A percentile compares a stretch with the other conserved stretches of the same genome.
Conservation (phyloP, 225 moss, liverwort and hornwort genomes). For the Thuidium tamariscinum region DNA sequence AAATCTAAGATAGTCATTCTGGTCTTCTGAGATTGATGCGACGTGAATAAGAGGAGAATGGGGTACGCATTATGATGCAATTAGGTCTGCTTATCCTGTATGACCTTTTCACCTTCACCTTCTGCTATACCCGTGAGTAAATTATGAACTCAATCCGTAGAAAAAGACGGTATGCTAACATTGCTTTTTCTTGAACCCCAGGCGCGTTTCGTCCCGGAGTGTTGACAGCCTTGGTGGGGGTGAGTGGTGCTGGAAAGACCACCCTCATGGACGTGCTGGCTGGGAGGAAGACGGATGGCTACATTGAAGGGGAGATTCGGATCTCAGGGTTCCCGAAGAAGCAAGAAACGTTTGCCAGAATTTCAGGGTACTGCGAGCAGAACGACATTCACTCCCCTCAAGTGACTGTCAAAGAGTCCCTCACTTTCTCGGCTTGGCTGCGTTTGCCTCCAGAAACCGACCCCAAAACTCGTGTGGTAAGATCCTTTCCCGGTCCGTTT, state of each 20-base stretch:
- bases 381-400: conserved; percentile 90
- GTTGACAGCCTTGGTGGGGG: conserved; percentile 61
- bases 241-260: conserved; percentile 92
- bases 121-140: neutral
- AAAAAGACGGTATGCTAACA: neutral
- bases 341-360: conserved; percentile 71
- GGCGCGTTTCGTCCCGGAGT: conserved; percentile 49
- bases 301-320: conserved; percentile 73
- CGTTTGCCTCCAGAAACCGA: conserved; percentile 45
- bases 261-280: conserved; percentile 89
- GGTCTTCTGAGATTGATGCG: neutral
- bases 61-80: too few relatives aligned
- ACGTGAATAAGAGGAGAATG: too few relatives aligned
- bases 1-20: too few relatives aligned
- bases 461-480: conserved; percentile 29
- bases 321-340: conserved; percentile 73
- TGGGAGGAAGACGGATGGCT: conserved; percentile 80
- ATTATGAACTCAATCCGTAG: too few relatives aligned
- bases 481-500: too few relatives aligned
- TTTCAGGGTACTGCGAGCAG: conserved; percentile 89
- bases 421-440: conserved; percentile 76
- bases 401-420: conserved; percentile 76
- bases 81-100: neutral
- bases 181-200: neutral
- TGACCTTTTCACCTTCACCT: neutral